A percentile compares a stretch with the other conserved stretches of the same genome.
Evolutionary conservation across 108 stramenopile species (phyloP).

Genomic region (Cyclotella sp.): DNA sequence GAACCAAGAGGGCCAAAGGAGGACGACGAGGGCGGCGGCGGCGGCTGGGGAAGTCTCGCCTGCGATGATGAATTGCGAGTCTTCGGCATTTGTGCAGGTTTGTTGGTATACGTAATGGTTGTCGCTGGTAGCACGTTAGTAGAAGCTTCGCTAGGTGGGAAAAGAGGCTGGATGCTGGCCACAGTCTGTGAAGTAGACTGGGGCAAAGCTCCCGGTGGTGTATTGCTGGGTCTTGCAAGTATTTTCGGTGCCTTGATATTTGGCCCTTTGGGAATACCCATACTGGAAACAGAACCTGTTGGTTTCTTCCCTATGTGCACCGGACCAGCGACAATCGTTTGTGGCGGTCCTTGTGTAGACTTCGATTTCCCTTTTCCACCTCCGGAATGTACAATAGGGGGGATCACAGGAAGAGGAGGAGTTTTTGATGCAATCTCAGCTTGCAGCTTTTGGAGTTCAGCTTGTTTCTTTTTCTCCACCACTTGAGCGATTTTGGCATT

Average conservation of each 20-base stretch:
- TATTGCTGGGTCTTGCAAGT: slow-evolving; percentile 34
- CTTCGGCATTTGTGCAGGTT: background rate
- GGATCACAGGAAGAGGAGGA: background rate
- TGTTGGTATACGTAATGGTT: background rate
- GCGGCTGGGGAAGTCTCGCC: background rate
- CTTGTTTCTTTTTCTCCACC: slow-evolving; percentile 28
- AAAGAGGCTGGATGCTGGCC: slow-evolving; percentile 42
- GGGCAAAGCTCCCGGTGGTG: slow-evolving; percentile 7
- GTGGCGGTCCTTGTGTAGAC: slow-evolving; percentile 30
- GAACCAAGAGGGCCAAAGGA: background rate
- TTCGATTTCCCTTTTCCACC: slow-evolving; percentile 17
- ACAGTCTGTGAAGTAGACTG: slow-evolving; percentile 10
- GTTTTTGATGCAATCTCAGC: slow-evolving; percentile 7
- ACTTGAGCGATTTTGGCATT: slow-evolving; percentile 60
- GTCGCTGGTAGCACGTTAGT: background rate
- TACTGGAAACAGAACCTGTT: slow-evolving; percentile 25
- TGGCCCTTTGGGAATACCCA: slow-evolving; percentile 52
- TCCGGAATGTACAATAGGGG: slow-evolving; percentile 27
- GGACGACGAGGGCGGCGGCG: background rate
- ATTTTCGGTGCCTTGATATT: slow-evolving; percentile 49
- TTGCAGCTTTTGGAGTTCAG: slow-evolving; percentile 40
- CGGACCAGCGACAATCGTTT: slow-evolving; percentile 44
- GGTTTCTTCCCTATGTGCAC: slow-evolving; percentile 16
- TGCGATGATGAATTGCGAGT: slow-evolving; percentile 5
- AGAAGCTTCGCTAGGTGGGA: slow-evolving; percentile 14